Evolutionary conservation across 1,284 basidiomycete species (phyloP), one percentile per base, ranked within the genome.

Genomic region (Vanrija sp.): DNA sequence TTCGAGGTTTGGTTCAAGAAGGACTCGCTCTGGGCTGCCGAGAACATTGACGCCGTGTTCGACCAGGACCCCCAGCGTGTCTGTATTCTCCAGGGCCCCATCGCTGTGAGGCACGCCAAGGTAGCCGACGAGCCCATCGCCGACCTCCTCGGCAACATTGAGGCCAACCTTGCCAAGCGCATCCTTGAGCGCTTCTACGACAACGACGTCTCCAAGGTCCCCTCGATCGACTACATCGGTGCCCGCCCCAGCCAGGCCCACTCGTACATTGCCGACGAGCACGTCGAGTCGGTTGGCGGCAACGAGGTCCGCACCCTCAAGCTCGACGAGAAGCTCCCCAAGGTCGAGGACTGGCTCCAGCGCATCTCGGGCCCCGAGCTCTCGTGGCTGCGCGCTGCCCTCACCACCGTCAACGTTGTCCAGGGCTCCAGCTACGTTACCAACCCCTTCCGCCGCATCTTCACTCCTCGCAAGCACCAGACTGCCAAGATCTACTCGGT

Each of bases 1-100:
- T 97, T 98, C 72, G 91, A 95, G 75, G 91, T 97, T 51, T 97
- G 94, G 92, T 97, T 97, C 80, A 97, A 97, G 83, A 96, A 96
- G 89, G 94, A 97, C 75, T 97, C 94, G 16, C 84, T 98, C 6
- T 98, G 95, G 95, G 89, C 91, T 43, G 88, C 93, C 6, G 96
- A 98, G 76, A 95, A 99, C 72, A 92, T 98, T 64, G 95, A 98
- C 62, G 95, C 93, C 15, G 92, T 98, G 39, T 94, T 98, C 66
- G 96, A 97, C 76, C 92, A 94, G 77, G 94, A 97, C 75, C 90
- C 95, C 27, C 90, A 98, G 77, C 87, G 96, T 64, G 94, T 98
- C 37, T 96, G 92, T 73, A 96, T 98, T 67, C 83, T 98, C 47
- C 94, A 97, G 77, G 95, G 96, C 25, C 95, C 96, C 12, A 87